A percentile compares a stretch with the other conserved stretches of the same genome.
Evolutionary conservation across 345 rosid genomes (phyloP).

Genomic region (Pistacia integerrima): DNA sequence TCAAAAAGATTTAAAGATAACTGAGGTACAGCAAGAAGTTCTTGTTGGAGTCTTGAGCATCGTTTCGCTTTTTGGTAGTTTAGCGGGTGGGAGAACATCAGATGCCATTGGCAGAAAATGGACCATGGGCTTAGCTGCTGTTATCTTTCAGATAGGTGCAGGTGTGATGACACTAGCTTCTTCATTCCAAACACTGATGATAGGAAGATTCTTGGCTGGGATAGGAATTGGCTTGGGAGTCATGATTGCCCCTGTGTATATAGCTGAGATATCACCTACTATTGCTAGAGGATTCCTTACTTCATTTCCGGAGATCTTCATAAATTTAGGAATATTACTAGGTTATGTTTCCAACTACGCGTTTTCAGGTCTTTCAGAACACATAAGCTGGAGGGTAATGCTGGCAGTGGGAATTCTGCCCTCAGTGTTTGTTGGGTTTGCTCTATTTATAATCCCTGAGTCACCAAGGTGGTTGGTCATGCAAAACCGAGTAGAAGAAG

Average conservation of each 20-base stretch:
- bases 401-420: slow-evolving; percentile 89
- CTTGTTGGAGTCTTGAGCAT: slow-evolving; percentile 79
- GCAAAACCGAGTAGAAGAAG: slow-evolving; percentile 75
- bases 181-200: slow-evolving; percentile 65
- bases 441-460: slow-evolving; percentile 85
- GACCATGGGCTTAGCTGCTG: slow-evolving; percentile 91
- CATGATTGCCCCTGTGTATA: slow-evolving; percentile 89
- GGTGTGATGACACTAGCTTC: slow-evolving; percentile 80
- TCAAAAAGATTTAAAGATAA: slow-evolving; percentile 76
- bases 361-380: slow-evolving; percentile 67
- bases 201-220: slow-evolving; percentile 80
- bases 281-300: slow-evolving; percentile 73
- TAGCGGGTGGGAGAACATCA: slow-evolving; percentile 83
- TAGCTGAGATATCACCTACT: slow-evolving; percentile 81
- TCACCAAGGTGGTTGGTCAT: slow-evolving; percentile 90
- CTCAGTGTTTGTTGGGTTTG: slow-evolving; percentile 70
- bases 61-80: slow-evolving; percentile 81
- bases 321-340: slow-evolving; percentile 79
- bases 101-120: slow-evolving; percentile 83
- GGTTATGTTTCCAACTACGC: slow-evolving; percentile 91
- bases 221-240: slow-evolving; percentile 87
- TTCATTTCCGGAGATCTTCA: slow-evolving; percentile 85
- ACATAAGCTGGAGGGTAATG: slow-evolving; percentile 87
- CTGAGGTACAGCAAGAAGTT: slow-evolving; percentile 78
- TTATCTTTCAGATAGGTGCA: slow-evolving; percentile 76